These are phyloP conservation scores for Berkeleyomyces basicola DNA, from an alignment of 2,329 filamentous ascomycete genomes.

Conservation along the genomic window DNA sequence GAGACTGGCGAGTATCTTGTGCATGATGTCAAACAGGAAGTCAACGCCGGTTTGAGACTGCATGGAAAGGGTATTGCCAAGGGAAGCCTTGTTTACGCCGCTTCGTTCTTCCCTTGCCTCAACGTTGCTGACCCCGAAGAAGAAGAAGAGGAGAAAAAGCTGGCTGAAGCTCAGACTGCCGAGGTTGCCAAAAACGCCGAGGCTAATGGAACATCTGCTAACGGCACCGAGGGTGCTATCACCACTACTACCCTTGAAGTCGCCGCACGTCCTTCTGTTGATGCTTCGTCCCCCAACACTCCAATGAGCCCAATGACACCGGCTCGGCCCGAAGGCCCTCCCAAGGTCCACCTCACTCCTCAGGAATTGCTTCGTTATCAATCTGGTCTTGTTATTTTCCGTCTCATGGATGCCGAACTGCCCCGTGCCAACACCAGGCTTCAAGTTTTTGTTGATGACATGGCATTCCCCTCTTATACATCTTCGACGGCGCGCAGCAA, in stretches of 20 bases:
- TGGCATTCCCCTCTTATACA: constrained; percentile 75
- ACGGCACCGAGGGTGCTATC: constrained; percentile 12
- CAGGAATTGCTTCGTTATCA: constrained; percentile 77
- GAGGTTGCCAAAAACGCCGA: constrained; percentile 19
- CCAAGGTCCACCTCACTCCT: constrained; percentile 61
- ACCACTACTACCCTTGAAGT: constrained; percentile 16
- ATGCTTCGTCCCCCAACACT: constrained; percentile 17
- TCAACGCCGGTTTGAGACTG: constrained; percentile 53
- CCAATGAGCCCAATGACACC: constrained; percentile 22
- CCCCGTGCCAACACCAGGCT: constrained; percentile 59
- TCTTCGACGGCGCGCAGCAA: constrained; percentile 59
- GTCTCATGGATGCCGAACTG: constrained; percentile 77
- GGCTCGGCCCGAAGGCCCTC: constrained; percentile 33
- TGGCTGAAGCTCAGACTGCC: constrained; percentile 24
- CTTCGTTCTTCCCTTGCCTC: constrained; percentile 77
- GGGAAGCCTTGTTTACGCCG: constrained; percentile 66
- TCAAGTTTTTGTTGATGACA: constrained; percentile 86
- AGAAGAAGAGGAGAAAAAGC: constrained; percentile 44
- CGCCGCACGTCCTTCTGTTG: constrained; percentile 6
- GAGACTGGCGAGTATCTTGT: constrained; percentile 68
- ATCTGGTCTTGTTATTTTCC: constrained; percentile 86
- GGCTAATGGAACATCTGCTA: constrained; percentile 4
- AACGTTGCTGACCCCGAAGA: constrained; percentile 82
- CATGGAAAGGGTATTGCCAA: constrained; percentile 59
- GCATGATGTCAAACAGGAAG: constrained; percentile 55